A percentile compares a stretch with the other conserved stretches of the same genome.
These are phyloP conservation scores for Parachaetomium inaequale DNA, from an alignment of 495 filamentous ascomycete genomes.

Conservation along the genomic window DNA sequence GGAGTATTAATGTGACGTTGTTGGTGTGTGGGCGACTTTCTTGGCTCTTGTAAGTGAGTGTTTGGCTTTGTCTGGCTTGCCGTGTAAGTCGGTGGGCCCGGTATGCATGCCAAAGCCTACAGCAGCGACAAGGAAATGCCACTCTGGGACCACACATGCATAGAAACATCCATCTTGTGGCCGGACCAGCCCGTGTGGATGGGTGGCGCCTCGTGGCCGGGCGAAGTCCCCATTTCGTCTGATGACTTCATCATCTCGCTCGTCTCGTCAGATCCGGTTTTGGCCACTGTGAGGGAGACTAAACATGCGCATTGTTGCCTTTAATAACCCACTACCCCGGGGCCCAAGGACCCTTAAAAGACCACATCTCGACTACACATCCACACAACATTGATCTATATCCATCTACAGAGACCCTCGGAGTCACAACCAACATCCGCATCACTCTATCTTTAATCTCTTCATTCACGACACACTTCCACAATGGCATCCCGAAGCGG, in stretches of 20 bases:
- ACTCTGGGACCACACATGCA: neutral
- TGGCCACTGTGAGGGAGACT: slow-evolving; percentile 7
- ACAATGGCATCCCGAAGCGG: slow-evolving; percentile 39
- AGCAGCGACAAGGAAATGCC: neutral
- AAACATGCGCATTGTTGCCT: neutral
- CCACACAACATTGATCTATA: neutral
- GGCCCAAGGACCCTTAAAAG: slow-evolving; percentile 8
- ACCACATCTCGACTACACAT: neutral
- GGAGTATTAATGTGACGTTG: slow-evolving; percentile 13
- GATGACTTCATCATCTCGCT: slow-evolving; percentile 29
- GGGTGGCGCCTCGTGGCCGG: neutral
- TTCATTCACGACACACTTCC: slow-evolving; percentile 5
- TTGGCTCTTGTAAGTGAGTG: too few relatives aligned
- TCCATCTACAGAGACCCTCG: slow-evolving; percentile 6
- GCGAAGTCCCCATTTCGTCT: neutral
- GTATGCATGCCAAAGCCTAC: neutral
- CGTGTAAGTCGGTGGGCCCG: neutral
- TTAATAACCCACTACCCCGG: slow-evolving; percentile 21
- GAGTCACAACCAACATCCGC: neutral
- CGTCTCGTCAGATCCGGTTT: slow-evolving; percentile 23
- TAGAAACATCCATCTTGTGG: neutral
- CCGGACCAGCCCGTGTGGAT: neutral
- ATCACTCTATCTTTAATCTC: neutral
- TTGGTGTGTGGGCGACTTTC: neutral
- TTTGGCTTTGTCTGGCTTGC: neutral